phyloP scores from a whole-genome alignment of 495 filamentous ascomycete species.

The Chaetomidium leptoderma region DNA sequence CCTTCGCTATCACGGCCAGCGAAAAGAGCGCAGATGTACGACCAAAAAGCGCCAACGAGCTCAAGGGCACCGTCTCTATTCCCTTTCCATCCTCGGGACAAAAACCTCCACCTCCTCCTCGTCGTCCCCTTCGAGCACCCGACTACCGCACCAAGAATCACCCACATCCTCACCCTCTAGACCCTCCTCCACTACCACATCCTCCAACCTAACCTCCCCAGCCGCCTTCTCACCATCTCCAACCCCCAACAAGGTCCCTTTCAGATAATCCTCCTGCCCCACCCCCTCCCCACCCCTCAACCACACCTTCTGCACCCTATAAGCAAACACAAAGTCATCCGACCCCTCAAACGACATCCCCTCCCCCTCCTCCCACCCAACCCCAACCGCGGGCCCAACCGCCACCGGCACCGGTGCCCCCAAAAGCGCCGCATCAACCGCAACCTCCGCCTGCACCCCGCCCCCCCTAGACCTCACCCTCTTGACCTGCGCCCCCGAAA shows the following conservation, averaged over 20 bases:
- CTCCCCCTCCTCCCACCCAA: neutral
- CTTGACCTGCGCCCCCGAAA: neutral
- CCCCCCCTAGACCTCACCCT: neutral
- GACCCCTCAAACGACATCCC: neutral
- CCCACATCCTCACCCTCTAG: neutral
- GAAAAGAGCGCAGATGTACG: no score
- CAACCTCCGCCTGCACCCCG: neutral
- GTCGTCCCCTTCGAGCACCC: neutral
- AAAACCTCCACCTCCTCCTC: neutral
- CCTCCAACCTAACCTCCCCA: neutral
- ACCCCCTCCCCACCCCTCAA: neutral
- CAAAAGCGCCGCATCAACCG: neutral
- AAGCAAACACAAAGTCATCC: constrained; percentile 1
- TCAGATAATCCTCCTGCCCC: neutral
- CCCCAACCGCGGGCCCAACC: neutral
- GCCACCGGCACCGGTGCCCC: neutral
- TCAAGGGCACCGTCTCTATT: no score
- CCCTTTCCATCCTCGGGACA: neutral
- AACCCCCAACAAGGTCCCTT: neutral
- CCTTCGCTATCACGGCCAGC: no score
- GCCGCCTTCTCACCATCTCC: neutral
- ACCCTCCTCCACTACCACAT: neutral
- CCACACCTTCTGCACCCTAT: neutral
- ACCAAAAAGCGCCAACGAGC: no score
- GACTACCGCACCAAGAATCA: neutral